These are phyloP conservation scores for Solanum neorickii DNA, from an alignment of 257 asterid genomes.

Conservation along the genomic window DNA sequence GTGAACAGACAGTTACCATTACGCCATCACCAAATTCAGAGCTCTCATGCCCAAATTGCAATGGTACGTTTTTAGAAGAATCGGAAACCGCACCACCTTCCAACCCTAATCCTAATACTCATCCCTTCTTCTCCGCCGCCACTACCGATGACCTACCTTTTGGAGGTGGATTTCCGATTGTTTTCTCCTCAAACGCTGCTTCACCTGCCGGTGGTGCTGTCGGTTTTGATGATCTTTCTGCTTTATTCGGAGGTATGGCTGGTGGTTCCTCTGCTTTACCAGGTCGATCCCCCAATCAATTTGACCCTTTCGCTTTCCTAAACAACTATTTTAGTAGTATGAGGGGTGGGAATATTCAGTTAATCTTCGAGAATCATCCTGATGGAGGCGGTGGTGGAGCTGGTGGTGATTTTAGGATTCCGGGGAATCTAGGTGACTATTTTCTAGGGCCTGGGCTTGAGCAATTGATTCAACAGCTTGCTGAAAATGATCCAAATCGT, in stretches of 20 bases:
- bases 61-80: conserved; percentile 61
- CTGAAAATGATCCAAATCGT: conserved; percentile 79
- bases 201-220: conserved; percentile 18
- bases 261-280: neutral
- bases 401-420: conserved; percentile 21
- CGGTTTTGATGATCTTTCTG: conserved; percentile 11
- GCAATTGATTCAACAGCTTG: conserved; percentile 73
- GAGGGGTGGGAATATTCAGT: conserved; percentile 58
- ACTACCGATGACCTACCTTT: conserved; percentile 17
- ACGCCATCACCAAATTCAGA: conserved; percentile 42
- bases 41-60: conserved; percentile 65
- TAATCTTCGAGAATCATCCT: conserved; percentile 52
- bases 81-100: conserved; percentile 32
- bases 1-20: conserved; percentile 44
- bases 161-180: conserved; percentile 8
- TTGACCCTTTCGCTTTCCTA: conserved; percentile 49
- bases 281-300: conserved; percentile 44
- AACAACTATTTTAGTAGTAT: conserved; percentile 35
- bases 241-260: conserved; percentile 8
- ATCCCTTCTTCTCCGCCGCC: conserved; percentile 17
- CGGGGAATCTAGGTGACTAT: conserved; percentile 64
- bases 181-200: conserved; percentile 20
- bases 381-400: conserved; percentile 30
- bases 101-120: conserved; percentile 3
- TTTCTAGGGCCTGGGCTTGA: conserved; percentile 77